Conservation (phyloP, 345 rosid species). For the Moringa oleifera region DNA sequence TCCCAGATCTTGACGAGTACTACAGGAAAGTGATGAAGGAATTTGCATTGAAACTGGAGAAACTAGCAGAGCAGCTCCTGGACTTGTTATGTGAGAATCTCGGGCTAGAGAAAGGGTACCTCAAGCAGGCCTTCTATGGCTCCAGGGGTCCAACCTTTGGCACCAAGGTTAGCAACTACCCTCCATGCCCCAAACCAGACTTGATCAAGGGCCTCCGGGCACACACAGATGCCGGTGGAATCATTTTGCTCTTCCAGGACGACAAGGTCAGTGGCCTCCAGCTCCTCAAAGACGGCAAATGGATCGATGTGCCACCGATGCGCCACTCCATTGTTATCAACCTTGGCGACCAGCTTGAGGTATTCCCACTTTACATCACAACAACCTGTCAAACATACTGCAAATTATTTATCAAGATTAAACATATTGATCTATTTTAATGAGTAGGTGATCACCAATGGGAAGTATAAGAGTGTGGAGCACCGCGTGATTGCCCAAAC, state of each 20-base stretch:
- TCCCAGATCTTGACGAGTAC: slow-evolving; percentile 79
- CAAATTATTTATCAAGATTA: too few relatives aligned
- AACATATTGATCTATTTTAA: too few relatives aligned
- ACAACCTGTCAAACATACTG: too few relatives aligned
- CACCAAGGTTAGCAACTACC: slow-evolving; percentile 93
- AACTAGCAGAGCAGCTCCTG: slow-evolving; percentile 71
- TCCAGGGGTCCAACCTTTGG: slow-evolving; percentile 78
- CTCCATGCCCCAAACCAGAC: slow-evolving; percentile 94
- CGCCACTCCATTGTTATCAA: slow-evolving; percentile 87
- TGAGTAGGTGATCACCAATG: slow-evolving; percentile 84
- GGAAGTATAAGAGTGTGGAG: slow-evolving; percentile 83
- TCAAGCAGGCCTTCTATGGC: slow-evolving; percentile 66
- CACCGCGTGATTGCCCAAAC: slow-evolving; percentile 85
- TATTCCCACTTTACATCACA: too few relatives aligned
- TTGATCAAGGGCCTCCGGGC: slow-evolving; percentile 86
- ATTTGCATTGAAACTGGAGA: slow-evolving; percentile 65
- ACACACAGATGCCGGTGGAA: slow-evolving; percentile 99
- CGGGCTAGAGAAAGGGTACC: slow-evolving; percentile 72
- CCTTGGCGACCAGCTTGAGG: slow-evolving; percentile 97
- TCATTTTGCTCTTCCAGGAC: slow-evolving; percentile 86
- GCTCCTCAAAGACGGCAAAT: slow-evolving; percentile 79
- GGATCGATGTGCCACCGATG: slow-evolving; percentile 95
- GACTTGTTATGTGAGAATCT: slow-evolving; percentile 84
- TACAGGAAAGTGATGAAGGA: slow-evolving; percentile 77
- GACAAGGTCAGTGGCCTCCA: slow-evolving; percentile 90